Evolutionary conservation across 2,329 filamentous ascomycete genomes (phyloP), one percentile per base, ranked within the genome.

Genomic region (Sarocladium brachiariae): DNA sequence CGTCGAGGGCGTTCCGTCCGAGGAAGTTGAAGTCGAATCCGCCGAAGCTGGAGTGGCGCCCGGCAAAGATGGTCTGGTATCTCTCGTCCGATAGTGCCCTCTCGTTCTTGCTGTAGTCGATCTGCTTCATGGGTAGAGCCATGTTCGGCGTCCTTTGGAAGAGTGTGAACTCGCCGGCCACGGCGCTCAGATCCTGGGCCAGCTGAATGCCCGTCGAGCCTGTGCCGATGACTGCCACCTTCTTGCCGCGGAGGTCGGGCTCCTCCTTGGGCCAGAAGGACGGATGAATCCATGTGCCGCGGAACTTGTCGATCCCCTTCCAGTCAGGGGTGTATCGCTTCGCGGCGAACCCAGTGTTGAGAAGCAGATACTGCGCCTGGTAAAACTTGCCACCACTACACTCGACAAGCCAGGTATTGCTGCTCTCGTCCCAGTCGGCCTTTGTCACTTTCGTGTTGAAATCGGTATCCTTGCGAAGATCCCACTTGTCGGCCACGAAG

Each of bases 121-220:
- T 61, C 55, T 81, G 76, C 2, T 70, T 64, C 76, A 84, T 82
- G 0, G 81, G 81, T 0, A 84, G 58, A 11, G 74, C 76, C 11
- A 77, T 70, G 51, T 80, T 82, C 0, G 80, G 77, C 2, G 33
- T 52, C 9, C 45, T 21, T 5, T 25, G 14, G 23, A 8, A 43
- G 21, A 8, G 14, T 7, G 39, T 43, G 21, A 43, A 10, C 21
- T 43, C 27, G 5, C 9, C n/a, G 5, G 21, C 39, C n/a, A 25
- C n/a, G 21, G 25, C 27, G 21, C 21, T 6, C 4, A 43, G 6
- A 9, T 43, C 39, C 21, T 4, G 4, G 10, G 27, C 21, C 21
- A 4, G n/a, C n/a, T 43, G 39, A 14, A 43, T 25, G 21, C 39
- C 39, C 3, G 5, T 25, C 3, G 39, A 19, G 11, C 39, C 39